Base-by-base conservation (phyloP, 2,329 filamentous ascomycete genomes). In the Geosmithia putterillii region DNA sequence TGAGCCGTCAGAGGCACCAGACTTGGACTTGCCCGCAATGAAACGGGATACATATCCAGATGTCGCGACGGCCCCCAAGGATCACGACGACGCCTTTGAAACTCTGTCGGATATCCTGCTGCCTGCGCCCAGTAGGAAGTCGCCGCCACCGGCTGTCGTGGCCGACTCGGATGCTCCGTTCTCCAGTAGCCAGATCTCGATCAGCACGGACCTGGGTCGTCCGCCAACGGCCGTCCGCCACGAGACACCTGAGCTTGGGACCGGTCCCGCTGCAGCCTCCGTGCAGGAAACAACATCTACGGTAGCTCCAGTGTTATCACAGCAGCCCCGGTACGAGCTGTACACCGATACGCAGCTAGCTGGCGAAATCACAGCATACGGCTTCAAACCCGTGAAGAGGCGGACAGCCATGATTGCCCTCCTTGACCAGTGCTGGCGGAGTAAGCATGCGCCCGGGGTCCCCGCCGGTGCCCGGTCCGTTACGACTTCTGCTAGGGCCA, bases 311-410 rank as follows among this genome's bases (percentile, higher is more conserved):
- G 35, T 10, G 2, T 42, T 14, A 12, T 32, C 28, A 14, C 6
- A 36, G 4, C 17, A 39, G 1, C 82, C 83, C 2, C 71, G 74
- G 10, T 88, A 74, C 47, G 69, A 73, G 36, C 60, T 72, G 0
- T 79, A 75, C 46, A 79, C 79, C 3, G 79, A 82, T 47, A 61
- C 68, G 8, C 74, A 83, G 45, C 63, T 89, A 15, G 64, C 76
- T 3, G 74, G 70, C 44, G 71, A 82, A 52, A 63, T 89, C 38
- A 63, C 71, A 5, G 66, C 68, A 0, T 87, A 79, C 52, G 82
- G 81, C 0, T 88, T 89, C 60, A 89, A 88, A 54, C 66, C 79
- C 1, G 65, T 88, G 23, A 85, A 80, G 55, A 76, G 67, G 44
- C 71, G 84, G 17, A 68, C 72, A 41, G 76, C 76, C 8, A 86